These are phyloP conservation scores for Pyrenula aspistea DNA, from an alignment of 495 filamentous ascomycete species.

Conservation along the genomic window DNA sequence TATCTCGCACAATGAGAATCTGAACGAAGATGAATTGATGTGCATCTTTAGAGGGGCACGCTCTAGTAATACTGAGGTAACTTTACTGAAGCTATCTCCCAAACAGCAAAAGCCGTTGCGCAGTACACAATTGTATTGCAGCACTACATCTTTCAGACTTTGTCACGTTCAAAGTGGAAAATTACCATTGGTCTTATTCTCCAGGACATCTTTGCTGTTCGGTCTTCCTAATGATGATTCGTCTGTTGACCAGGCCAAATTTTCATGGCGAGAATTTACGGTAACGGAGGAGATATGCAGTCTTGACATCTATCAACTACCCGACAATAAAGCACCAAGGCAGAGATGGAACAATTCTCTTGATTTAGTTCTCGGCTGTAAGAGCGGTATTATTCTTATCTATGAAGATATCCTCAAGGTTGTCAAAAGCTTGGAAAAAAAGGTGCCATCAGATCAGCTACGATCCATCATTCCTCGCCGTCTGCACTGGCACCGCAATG, in stretches of 20 bases:
- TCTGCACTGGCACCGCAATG: conserved; percentile 84
- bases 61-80: not conserved
- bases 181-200: not conserved
- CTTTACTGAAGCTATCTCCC: not conserved
- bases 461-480: conserved; percentile 15
- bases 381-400: conserved; percentile 60
- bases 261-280: not conserved
- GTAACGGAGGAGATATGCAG: not conserved
- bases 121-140: not conserved
- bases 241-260: not conserved
- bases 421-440: conserved; percentile 35
- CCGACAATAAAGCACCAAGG: not conserved
- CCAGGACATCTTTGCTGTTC: not conserved
- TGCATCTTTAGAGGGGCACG: not conserved
- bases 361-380: conserved; percentile 65
- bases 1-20: not conserved
- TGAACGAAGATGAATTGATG: not conserved
- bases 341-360: conserved; percentile 23
- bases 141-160: not conserved
- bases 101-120: not conserved
- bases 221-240: not conserved
- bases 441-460: conserved; percentile 3
- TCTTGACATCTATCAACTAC: conserved; percentile 14
- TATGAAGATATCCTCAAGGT: conserved; percentile 61
- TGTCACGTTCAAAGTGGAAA: not conserved